Evolutionary conservation across 83 land plant species (phyloP), one percentile per base, ranked within the genome.

Genomic region (Picea abies): DNA sequence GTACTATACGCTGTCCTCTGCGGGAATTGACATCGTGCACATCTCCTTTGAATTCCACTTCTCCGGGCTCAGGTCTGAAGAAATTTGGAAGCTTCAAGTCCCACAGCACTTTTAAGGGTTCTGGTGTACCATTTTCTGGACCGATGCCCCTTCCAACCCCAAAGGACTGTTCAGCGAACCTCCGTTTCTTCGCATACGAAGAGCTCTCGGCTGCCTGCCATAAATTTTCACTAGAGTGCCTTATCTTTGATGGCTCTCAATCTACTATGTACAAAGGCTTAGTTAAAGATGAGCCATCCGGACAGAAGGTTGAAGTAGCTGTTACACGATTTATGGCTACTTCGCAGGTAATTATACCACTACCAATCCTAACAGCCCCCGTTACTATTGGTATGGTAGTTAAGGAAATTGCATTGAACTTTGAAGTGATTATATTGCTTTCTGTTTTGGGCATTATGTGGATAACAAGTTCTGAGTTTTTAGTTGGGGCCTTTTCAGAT

Each of bases 111-210:
- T 87, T 90, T 58, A 78, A 78, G 23, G 63, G 65, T 61, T 78
- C 62, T 83, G 91, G 90, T 17, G 87, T 90, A 7, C 67, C 63
- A 66, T 20, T 79, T 60, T 87, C 93, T 83, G 95, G 90, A 16
- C 95, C 93, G 15, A 82, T 93, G 19, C 95, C 95, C 12, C 82
- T 91, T 47, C 95, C 95, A 63, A 92, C 90, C 11, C 81, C 80
- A 10, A 87, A 85, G 61, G 47, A 81, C 26, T 75, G 22, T 60
- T 25, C 26, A 16, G 35, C 65, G 4, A 78, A 19, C 29, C 89
- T 89, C 11, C 87, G 88, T 0, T 83, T 81, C 52, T 93, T 88
- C 44, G 77, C 89, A 5, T 89, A 73, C 85, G 92, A 93, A 14
- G 95, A 93, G 58, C 79, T 93, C n/a, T 78, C 88, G 8, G 25